These are phyloP conservation scores for Oryza nivara DNA, from an alignment of 176 grass and related monocot genomes.

Conservation along the genomic window DNA sequence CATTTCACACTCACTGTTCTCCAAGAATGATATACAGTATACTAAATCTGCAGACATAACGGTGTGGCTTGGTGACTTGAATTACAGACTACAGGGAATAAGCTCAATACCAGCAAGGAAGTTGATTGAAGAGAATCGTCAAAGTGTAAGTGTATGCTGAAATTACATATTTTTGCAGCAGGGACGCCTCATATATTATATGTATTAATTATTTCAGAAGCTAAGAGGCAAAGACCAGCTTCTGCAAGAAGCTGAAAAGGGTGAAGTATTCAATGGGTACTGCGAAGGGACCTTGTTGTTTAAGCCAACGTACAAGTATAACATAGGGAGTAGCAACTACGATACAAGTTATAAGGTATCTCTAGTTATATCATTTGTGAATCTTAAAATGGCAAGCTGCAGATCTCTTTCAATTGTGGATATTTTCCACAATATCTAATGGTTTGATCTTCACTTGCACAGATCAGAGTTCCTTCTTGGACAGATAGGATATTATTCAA, in stretches of 20 bases:
- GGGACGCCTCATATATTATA: not conserved
- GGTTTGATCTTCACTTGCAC: slow-evolving; percentile 19
- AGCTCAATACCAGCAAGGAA: slow-evolving; percentile 52
- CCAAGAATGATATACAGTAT: slow-evolving; percentile 38
- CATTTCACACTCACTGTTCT: slow-evolving; percentile 59
- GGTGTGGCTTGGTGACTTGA: slow-evolving; percentile 77
- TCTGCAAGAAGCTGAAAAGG: slow-evolving; percentile 68
- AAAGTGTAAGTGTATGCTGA: slow-evolving; percentile 44
- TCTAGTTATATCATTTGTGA: not conserved
- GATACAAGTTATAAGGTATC: slow-evolving; percentile 70
- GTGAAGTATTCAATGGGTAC: slow-evolving; percentile 69
- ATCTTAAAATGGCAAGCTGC: not conserved
- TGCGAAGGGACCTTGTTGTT: slow-evolving; percentile 64
- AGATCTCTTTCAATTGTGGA: not conserved
- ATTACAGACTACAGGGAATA: slow-evolving; percentile 71
- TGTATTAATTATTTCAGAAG: slow-evolving; percentile 33
- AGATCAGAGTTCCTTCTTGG: slow-evolving; percentile 79
- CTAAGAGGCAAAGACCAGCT: slow-evolving; percentile 65
- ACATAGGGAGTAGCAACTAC: slow-evolving; percentile 57
- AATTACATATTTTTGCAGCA: not conserved
- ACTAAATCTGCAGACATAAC: slow-evolving; percentile 47
- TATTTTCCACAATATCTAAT: not conserved
- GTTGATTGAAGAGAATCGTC: slow-evolving; percentile 56
- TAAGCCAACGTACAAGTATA: slow-evolving; percentile 77
- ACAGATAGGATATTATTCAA: slow-evolving; percentile 82